Base-by-base conservation (phyloP, 2,329 filamentous ascomycete genomes). In the Botrytis elliptica region DNA sequence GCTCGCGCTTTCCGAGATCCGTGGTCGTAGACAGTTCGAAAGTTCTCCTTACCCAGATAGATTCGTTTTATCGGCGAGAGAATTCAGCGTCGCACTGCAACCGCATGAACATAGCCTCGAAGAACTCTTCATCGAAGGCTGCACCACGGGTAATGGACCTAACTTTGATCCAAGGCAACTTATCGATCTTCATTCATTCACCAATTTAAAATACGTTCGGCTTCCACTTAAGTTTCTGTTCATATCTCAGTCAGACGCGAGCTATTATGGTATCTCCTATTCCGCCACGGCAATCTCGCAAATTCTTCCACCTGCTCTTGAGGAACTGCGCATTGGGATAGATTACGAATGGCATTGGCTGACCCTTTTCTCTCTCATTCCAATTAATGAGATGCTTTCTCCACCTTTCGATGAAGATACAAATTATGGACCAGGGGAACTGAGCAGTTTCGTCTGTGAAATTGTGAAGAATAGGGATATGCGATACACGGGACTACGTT, bases 341-440 rank as follows among this genome's bases (percentile, higher is more conserved):
- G 10, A 52, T 52, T 14, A 25, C 22, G 22, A 52, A 52, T 52
- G 25, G 2, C 0, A n/a, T 12, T 52, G 46, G 22, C 3, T n/a
- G 22, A 25, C 5, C 4, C 5, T 52, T 3, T 49, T 49, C 22
- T 52, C 22, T 25, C 10, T 52, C 9, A n/a, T 52, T 1, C 22
- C 46, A 4, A 22, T n/a, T 52, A 4, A 25, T 52, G 22, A n/a
- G 46, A 52, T 4, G 14, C 25, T 0, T 22, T 22, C 8, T 22
- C 18, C 0, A 3, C 7, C 20, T 22, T 12, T 52, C 22, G 0
- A 4, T 52, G 25, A n/a, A 0, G 25, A 52, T n/a, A 52, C 10
- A 52, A 10, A n/a, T n/a, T 25, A 6, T 52, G 25, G 14, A 52
- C 49, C 1, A n/a, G 49, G 4, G 25, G 49, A 52, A 25, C 49